Evolutionary conservation across 495 filamentous ascomycete species (phyloP).

Genomic region (Lasiosphaeria hispida): DNA sequence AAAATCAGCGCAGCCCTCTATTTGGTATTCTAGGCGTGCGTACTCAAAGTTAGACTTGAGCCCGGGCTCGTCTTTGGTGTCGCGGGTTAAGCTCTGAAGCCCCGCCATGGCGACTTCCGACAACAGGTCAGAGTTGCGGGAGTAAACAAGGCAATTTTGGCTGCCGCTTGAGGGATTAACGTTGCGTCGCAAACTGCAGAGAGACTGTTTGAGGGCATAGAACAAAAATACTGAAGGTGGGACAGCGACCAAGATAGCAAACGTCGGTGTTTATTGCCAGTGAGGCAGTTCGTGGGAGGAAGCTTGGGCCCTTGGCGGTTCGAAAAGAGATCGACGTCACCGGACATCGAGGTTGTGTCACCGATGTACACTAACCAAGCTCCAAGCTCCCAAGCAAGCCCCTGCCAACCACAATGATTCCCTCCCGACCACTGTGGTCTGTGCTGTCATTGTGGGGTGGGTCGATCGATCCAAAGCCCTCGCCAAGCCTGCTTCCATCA

Average conservation of each 20-base stretch:
- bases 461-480: too few relatives aligned
- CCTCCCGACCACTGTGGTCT: too few relatives aligned
- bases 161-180: too few relatives aligned
- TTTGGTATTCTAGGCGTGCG: slow-evolving; percentile 12
- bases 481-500: too few relatives aligned
- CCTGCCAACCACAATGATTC: too few relatives aligned
- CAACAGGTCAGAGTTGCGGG: not conserved
- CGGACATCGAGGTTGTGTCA: not conserved
- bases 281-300: not conserved
- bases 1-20: slow-evolving; percentile 15
- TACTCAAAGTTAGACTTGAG: slow-evolving; percentile 36
- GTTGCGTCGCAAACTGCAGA: not conserved
- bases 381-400: not conserved
- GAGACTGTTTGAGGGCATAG: not conserved
- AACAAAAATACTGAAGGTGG: not conserved
- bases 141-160: not conserved
- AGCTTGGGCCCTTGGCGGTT: not conserved
- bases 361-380: not conserved
- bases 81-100: slow-evolving; percentile 29
- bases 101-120: slow-evolving; percentile 33
- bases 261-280: not conserved
- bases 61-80: slow-evolving; percentile 30
- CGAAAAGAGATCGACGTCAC: slow-evolving; percentile 6
- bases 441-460: too few relatives aligned
- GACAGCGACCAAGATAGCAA: not conserved